A percentile compares a stretch with the other conserved stretches of the same genome.
Conservation (phyloP, 2,329 filamentous ascomycete species). For the Ophiostoma ulmi region DNA sequence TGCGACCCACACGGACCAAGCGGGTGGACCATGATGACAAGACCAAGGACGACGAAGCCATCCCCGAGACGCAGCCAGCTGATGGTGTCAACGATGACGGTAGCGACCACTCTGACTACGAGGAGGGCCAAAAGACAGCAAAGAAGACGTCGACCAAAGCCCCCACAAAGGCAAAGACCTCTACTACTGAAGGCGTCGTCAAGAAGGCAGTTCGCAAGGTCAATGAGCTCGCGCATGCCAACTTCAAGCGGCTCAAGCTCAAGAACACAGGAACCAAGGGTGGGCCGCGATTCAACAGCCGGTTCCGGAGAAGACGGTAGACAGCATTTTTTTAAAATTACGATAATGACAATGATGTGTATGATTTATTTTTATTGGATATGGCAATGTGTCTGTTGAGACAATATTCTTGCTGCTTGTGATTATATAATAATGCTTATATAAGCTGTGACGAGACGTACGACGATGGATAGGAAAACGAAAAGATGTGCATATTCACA, state of each 20-base stretch:
- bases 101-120: conserved; percentile 28
- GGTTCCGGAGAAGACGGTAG: conserved; percentile 49
- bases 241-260: conserved; percentile 62
- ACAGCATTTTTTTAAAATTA: not conserved
- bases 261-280: conserved; percentile 59
- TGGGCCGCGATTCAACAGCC: conserved; percentile 50
- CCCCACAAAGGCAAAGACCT: conserved; percentile 24
- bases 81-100: conserved; percentile 2
- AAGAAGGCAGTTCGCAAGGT: conserved; percentile 56
- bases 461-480: no score
- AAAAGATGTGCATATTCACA: not conserved
- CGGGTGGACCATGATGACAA: conserved; percentile 39
- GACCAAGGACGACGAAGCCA: conserved; percentile 28
- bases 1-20: conserved; percentile 49
- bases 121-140: not conserved
- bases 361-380: not conserved
- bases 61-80: conserved; percentile 30
- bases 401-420: not conserved
- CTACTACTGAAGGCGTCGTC: conserved; percentile 39
- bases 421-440: not conserved
- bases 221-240: conserved; percentile 57
- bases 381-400: no score
- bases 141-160: not conserved
- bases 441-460: not conserved
- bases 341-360: conserved; percentile 4